Conservation (phyloP, 371 early-diverging fungal genomes). For the Rozella allomycis region DNA sequence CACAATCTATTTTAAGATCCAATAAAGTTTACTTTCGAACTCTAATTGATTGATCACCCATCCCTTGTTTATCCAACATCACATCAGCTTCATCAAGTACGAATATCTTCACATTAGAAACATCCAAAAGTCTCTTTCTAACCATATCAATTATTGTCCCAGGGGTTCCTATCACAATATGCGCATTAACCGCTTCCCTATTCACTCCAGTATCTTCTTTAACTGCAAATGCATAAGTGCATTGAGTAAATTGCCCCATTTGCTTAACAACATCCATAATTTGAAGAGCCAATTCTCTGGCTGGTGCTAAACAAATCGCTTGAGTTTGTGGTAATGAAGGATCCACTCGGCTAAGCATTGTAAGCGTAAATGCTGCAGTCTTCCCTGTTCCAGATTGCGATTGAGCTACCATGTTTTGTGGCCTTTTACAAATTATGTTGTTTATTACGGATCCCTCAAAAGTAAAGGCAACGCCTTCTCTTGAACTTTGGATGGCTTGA, state of each 20-base stretch:
- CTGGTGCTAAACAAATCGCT: slow-evolving; percentile 86
- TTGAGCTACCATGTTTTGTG: slow-evolving; percentile 4
- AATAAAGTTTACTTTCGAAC: slow-evolving; percentile 5
- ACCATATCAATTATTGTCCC: slow-evolving; percentile 57
- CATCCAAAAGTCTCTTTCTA: slow-evolving; percentile 17
- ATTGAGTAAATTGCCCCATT: slow-evolving; percentile 66
- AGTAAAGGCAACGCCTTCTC: slow-evolving; percentile 79
- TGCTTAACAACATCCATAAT: slow-evolving; percentile 69
- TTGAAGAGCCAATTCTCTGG: slow-evolving; percentile 91
- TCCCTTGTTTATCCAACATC: slow-evolving; percentile 9
- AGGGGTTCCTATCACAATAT: slow-evolving; percentile 87
- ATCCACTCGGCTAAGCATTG: slow-evolving; percentile 5
- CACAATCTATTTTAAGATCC: slow-evolving; percentile 9
- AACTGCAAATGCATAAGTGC: slow-evolving; percentile 49
- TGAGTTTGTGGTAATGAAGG: slow-evolving; percentile 15
- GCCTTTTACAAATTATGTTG: slow-evolving; percentile 8
- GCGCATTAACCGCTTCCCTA: slow-evolving; percentile 34
- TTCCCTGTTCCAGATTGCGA: slow-evolving; percentile 57
- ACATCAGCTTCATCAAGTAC: slow-evolving; percentile 16
- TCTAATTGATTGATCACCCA: slow-evolving; percentile 9
- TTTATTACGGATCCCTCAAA: slow-evolving; percentile 41
- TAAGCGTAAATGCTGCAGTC: slow-evolving; percentile 55
- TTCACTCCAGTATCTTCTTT: slow-evolving; percentile 29
- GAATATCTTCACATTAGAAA: slow-evolving; percentile 24
- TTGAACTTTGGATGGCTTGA: slow-evolving; percentile 86